Evolutionary conservation across 805 yeast genomes (phyloP).

Genomic region (Saccharomycopsis schoenii): DNA sequence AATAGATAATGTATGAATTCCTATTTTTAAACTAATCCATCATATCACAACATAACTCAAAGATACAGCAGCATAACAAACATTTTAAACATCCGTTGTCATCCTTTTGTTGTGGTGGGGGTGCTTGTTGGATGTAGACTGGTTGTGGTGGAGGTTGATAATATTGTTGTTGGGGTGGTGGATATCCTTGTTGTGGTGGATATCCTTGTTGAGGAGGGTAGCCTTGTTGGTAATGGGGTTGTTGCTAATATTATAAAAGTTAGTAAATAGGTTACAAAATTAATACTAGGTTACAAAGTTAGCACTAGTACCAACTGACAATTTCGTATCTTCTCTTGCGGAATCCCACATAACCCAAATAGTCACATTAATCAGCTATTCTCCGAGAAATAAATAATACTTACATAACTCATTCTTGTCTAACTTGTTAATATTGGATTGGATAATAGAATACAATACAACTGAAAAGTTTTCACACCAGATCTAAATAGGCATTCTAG

Average conservation of each 20-base stretch:
- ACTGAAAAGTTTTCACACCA: no score
- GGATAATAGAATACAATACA: constrained; percentile 21
- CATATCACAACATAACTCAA: constrained; percentile 19
- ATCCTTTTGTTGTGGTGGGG: constrained; percentile 11
- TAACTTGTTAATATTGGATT: constrained; percentile 18
- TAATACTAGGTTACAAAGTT: not conserved
- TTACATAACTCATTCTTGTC: constrained; percentile 7
- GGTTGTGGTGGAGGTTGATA: constrained; percentile 14
- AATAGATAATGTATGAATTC: not conserved
- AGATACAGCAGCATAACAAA: constrained; percentile 19
- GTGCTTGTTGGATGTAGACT: constrained; percentile 18
- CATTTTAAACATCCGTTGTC: constrained; percentile 18
- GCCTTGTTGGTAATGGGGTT: constrained; percentile 10
- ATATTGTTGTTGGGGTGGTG: constrained; percentile 14
- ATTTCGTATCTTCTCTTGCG: no score
- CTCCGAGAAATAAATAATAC: not conserved
- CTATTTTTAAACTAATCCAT: constrained; percentile 8
- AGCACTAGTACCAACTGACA: no score
- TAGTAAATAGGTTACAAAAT: not conserved
- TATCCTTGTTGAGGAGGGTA: constrained; percentile 17
- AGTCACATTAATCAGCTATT: not conserved
- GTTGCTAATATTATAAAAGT: not conserved
- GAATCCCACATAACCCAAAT: not conserved
- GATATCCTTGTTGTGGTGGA: constrained; percentile 16
- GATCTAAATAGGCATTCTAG: not conserved